These are phyloP conservation scores for Maudiozyma humilis DNA, from an alignment of 1,139 yeast species.

Conservation along the genomic window DNA sequence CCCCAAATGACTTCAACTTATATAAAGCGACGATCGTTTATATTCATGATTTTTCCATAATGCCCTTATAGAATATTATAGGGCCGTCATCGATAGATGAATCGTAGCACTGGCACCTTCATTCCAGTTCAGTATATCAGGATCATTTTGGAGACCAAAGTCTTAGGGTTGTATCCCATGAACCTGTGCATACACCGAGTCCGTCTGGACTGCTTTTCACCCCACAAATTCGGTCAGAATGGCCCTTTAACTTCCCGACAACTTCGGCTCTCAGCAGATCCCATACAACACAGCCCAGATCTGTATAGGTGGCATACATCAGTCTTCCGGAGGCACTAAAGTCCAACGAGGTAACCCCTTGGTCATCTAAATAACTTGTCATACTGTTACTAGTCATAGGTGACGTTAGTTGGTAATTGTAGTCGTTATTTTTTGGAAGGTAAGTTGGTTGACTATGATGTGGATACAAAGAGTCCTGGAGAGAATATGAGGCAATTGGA, in stretches of 20 bases:
- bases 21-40: too few relatives aligned
- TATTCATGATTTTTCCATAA: too few relatives aligned
- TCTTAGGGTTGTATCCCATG: constrained; percentile 63
- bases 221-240: constrained; percentile 52
- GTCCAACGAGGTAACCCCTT: constrained; percentile 64
- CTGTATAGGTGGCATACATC: constrained; percentile 68
- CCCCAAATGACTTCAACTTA: too few relatives aligned
- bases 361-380: constrained; percentile 39
- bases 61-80: too few relatives aligned
- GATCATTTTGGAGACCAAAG: constrained; percentile 54
- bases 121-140: too few relatives aligned
- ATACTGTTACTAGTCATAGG: constrained; percentile 18
- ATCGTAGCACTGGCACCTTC: too few relatives aligned
- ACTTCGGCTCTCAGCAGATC: constrained; percentile 61
- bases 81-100: too few relatives aligned
- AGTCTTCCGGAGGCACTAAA: constrained; percentile 71
- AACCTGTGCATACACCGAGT: constrained; percentile 57
- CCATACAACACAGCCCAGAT: constrained; percentile 70
- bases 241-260: constrained; percentile 56
- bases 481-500: constrained; percentile 47
- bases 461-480: constrained; percentile 26
- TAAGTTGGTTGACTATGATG: constrained; percentile 15
- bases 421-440: constrained; percentile 14
- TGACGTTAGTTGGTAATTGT: constrained; percentile 12
- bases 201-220: constrained; percentile 72